Evolutionary conservation across 345 rosid genomes (phyloP).

Genomic region (Salix dunnii): DNA sequence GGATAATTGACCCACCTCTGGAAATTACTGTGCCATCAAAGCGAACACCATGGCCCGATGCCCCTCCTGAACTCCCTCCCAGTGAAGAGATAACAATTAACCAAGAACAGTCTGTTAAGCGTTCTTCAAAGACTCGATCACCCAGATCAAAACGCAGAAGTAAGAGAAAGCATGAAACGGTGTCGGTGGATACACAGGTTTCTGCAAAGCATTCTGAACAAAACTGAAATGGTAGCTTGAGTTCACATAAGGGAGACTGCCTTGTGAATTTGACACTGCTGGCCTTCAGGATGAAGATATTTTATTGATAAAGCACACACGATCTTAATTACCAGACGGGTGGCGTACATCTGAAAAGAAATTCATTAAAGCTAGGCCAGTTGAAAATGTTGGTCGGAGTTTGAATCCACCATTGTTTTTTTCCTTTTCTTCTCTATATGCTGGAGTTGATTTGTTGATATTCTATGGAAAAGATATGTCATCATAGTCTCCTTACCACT

Average conservation of each 20-base stretch:
- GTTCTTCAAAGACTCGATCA: conserved; percentile 45
- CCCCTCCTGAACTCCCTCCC: conserved; percentile 79
- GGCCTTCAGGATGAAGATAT: conserved; percentile 11
- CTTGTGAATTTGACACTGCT: conserved; percentile 19
- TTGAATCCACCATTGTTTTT: conserved; percentile 18
- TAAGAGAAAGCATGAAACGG: conserved; percentile 74
- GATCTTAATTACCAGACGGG: conserved; percentile 5
- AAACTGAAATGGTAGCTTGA: conserved; percentile 23
- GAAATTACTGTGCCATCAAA: conserved; percentile 83
- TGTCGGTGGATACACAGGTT: conserved; percentile 41
- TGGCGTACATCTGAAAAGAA: conserved; percentile 22
- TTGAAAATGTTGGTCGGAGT: conserved; percentile 18
- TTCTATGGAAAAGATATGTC: conserved; percentile 15
- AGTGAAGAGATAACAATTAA: conserved; percentile 32
- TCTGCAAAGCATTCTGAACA: conserved; percentile 47
- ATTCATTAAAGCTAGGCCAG: conserved; percentile 13
- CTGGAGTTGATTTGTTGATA: conserved; percentile 35
- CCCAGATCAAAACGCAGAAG: conserved; percentile 59
- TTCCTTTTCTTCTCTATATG: conserved; percentile 4
- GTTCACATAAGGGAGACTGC: conserved; percentile 4
- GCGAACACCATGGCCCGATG: conserved; percentile 91
- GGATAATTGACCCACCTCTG: conserved; percentile 88
- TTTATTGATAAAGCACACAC: not conserved
- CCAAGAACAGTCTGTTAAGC: conserved; percentile 53
- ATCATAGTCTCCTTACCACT: conserved; percentile 17